A percentile compares a stretch with the other conserved stretches of the same genome.
Conservation (phyloP, 2,329 filamentous ascomycete species). For the Microsporum canis region DNA sequence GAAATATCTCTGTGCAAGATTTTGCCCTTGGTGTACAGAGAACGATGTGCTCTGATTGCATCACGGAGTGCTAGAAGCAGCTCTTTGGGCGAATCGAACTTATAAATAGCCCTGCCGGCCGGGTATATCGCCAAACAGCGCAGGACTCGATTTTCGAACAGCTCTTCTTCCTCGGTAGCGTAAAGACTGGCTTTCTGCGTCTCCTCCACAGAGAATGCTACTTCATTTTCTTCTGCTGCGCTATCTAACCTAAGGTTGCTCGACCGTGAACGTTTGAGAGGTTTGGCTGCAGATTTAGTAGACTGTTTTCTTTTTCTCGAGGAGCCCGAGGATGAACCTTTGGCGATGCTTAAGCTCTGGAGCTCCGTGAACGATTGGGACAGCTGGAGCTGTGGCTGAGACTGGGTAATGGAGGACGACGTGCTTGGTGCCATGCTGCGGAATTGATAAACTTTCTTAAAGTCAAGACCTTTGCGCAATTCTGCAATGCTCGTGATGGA, state of each 20-base stretch:
- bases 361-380: not conserved
- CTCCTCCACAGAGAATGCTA: not conserved
- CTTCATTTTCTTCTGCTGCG: not conserved
- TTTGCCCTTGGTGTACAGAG: conserved; percentile 22
- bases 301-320: not conserved
- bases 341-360: not conserved
- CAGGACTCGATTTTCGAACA: conserved; percentile 22
- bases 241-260: conserved; percentile 4
- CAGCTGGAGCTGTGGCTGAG: not conserved
- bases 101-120: conserved; percentile 19
- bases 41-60: conserved; percentile 27
- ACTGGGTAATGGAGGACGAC: not conserved
- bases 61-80: conserved; percentile 28
- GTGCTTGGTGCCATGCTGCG: conserved; percentile 5
- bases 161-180: conserved; percentile 9
- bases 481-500: conserved; percentile 20
- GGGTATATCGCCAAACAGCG: conserved; percentile 24
- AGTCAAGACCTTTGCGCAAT: conserved; percentile 19
- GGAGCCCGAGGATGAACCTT: not conserved
- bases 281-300: conserved; percentile 1
- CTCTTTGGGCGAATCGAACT: conserved; percentile 22
- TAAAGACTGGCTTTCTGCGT: not conserved
- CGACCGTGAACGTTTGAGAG: conserved; percentile 5
- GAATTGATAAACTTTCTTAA: conserved; percentile 16
- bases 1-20: conserved; percentile 32